These are phyloP conservation scores for Penicillium sp. DNA, from an alignment of 2,329 filamentous ascomycete genomes.

Conservation along the genomic window DNA sequence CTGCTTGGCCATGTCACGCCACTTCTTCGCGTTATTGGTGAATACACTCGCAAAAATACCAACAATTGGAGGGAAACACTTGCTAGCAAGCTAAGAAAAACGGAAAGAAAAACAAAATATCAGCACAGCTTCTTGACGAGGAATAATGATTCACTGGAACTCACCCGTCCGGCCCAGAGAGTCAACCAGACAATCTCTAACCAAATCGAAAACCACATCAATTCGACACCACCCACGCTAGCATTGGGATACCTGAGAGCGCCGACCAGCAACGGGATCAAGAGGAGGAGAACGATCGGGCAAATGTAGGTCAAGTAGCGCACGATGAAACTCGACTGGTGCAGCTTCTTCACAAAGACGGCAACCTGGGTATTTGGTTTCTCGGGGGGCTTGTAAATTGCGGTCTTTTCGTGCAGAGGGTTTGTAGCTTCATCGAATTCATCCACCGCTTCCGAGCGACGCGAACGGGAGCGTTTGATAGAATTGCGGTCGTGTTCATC, in stretches of 20 bases:
- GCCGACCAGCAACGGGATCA: conserved; percentile 68
- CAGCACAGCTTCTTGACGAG: background rate
- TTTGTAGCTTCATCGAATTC: conserved; percentile 69
- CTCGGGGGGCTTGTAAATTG: conserved; percentile 64
- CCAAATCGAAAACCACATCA: conserved; percentile 95
- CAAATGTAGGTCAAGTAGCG: conserved; percentile 71
- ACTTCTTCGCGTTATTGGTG: conserved; percentile 88
- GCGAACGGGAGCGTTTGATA: conserved; percentile 54
- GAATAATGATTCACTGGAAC: conserved; percentile 12
- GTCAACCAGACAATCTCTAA: conserved; percentile 90
- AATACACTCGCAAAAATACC: conserved; percentile 69
- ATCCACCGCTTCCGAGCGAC: conserved; percentile 58
- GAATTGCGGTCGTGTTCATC: conserved; percentile 44
- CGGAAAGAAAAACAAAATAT: background rate
- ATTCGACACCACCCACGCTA: conserved; percentile 69
- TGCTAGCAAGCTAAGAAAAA: conserved; percentile 56
- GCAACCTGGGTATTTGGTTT: conserved; percentile 62
- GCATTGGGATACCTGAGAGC: conserved; percentile 59
- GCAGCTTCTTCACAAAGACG: conserved; percentile 64
- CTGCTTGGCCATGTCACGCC: conserved; percentile 82
- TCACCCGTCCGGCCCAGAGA: conserved; percentile 71
- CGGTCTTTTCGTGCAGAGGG: conserved; percentile 65
- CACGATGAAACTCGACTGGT: conserved; percentile 64
- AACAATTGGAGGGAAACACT: conserved; percentile 62
- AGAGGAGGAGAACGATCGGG: conserved; percentile 62